Base-by-base conservation (phyloP, 208 protist species). In the Vickermania ingenoplastis region DNA sequence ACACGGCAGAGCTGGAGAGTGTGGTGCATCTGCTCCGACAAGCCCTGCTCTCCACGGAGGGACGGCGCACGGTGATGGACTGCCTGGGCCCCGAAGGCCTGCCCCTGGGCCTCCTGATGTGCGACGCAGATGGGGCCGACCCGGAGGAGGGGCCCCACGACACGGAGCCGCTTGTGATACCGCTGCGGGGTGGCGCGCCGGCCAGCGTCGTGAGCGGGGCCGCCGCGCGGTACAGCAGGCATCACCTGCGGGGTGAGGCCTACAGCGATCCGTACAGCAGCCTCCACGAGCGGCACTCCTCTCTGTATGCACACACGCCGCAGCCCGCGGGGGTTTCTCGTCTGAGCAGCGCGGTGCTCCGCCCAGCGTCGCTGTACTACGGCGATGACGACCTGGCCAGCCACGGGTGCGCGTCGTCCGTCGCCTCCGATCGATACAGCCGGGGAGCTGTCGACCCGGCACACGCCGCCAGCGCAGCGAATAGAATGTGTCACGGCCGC, bases 1-100 rank as follows among this genome's bases (percentile, higher is more conserved):
- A 90, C 56, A 64, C 78, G 7, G 83, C 91, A 48, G 86, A 91
- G 66, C 75, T 91, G 11, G 79, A 90, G 71, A 49, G 72, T 2
- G 59, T 86, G 22, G 61, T 89, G 27, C 31, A 59, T 17, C 60
- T 86, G 29, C 72, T 83, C 29, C 81, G 79, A 28, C 77, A 81
- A 41, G 58, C 91, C 3, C 57, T 63, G 4, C n/a, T 31, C 17
- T 52, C 55, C 25, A 76, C 89, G 50, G 61, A 77, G 41, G 72
- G 73, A 5, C 70, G 80, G 58, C 67, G 64, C 22, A 58, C 72
- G 0, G 69, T 73, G 29, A 27, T 92, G 59, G n/a, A 31, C 1
- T 63, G 87, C 5, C 51, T 92, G 13, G 82, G 81, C 3, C 29
- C 51, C 11, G 65, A 75, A 11, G 71, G 63, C 27, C 52, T 41